phyloP scores from a whole-genome alignment of 345 rosid genomes.

The Salix udensis region DNA sequence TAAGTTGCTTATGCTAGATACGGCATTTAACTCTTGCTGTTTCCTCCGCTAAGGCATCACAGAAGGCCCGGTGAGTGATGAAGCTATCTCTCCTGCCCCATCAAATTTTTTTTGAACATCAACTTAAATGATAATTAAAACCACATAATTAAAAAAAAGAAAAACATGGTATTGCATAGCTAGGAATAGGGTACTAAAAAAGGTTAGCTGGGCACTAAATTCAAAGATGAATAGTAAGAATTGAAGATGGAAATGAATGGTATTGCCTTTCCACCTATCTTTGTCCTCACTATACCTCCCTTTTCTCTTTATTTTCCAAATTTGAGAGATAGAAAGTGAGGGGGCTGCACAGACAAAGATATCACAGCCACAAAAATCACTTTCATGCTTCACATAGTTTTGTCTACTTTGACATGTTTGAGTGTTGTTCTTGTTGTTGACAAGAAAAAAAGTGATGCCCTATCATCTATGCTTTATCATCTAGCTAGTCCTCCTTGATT shows the following conservation, averaged over 20 bases:
- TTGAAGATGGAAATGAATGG: background rate
- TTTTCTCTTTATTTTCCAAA: background rate
- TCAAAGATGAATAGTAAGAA: background rate
- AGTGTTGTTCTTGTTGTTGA: background rate
- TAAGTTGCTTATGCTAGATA: slow-evolving; percentile 41
- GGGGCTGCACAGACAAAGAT: slow-evolving; percentile 13
- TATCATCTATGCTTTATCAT: slow-evolving; percentile 5
- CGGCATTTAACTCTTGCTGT: slow-evolving; percentile 82
- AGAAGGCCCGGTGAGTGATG: slow-evolving; percentile 93
- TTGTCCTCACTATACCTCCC: background rate
- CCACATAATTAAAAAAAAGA: background rate
- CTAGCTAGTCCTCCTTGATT: background rate
- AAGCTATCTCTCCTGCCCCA: slow-evolving; percentile 84
- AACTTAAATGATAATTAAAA: background rate
- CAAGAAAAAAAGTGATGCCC: background rate
- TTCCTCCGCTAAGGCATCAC: slow-evolving; percentile 96
- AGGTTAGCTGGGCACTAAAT: background rate
- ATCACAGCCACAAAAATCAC: slow-evolving; percentile 16
- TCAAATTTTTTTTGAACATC: background rate
- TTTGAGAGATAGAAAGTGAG: background rate
- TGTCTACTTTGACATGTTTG: slow-evolving; percentile 9
- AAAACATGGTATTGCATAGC: background rate
- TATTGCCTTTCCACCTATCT: background rate
- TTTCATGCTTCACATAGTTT: slow-evolving; percentile 9
- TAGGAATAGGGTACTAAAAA: background rate